Conservation (phyloP, 805 yeast genomes). For the Saturnispora halmiae region DNA sequence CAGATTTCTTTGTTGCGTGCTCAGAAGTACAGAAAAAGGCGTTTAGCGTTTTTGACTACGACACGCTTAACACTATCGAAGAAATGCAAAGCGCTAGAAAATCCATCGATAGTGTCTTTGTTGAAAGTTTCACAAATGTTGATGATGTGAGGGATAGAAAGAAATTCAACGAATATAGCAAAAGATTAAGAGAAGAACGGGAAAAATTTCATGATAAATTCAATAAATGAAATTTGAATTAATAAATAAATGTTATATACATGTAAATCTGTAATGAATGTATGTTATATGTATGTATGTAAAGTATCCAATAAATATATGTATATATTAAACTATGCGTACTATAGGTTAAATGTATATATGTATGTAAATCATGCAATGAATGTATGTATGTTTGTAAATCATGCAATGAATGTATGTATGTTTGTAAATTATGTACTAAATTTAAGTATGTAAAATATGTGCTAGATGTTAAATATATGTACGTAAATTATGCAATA, state of each 20-base stretch:
- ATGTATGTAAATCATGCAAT: too few species aligned
- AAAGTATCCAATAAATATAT: too few species aligned
- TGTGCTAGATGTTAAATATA: too few species aligned
- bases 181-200: slow-evolving; percentile 23
- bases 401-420: too few species aligned
- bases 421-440: too few species aligned
- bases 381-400: too few species aligned
- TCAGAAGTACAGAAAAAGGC: slow-evolving; percentile 26
- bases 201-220: slow-evolving; percentile 24
- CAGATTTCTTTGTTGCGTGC: slow-evolving; percentile 27
- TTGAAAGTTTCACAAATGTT: slow-evolving; percentile 19
- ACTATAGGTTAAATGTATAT: too few species aligned
- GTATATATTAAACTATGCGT: too few species aligned
- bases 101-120: slow-evolving; percentile 25
- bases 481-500: too few species aligned
- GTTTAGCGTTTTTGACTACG: slow-evolving; percentile 27
- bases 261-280: neutral
- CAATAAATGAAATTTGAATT: slow-evolving; percentile 19
- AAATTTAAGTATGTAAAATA: too few species aligned
- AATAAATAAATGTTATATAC: too few species aligned
- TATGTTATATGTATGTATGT: neutral
- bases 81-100: slow-evolving; percentile 24
- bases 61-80: slow-evolving; percentile 21
- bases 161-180: slow-evolving; percentile 19
- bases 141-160: slow-evolving; percentile 24